These are phyloP conservation scores for Debaryomyces tyrocola DNA, from an alignment of 805 yeast species.

Conservation along the genomic window DNA sequence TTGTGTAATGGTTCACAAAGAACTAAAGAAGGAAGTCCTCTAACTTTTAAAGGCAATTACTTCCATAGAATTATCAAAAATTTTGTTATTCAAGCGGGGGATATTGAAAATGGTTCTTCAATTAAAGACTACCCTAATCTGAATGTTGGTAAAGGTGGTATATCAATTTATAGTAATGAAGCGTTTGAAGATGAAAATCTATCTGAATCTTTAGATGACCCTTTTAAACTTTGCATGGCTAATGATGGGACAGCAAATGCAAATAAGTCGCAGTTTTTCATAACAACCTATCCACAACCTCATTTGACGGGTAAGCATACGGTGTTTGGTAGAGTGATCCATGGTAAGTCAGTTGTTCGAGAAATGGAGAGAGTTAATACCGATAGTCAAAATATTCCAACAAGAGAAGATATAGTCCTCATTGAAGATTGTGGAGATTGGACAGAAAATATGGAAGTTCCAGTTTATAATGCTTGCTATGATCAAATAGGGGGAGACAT, in stretches of 20 bases:
- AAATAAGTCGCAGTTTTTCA: constrained; percentile 70
- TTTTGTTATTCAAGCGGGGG: constrained; percentile 74
- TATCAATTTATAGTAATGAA: constrained; percentile 16
- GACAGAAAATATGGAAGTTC: constrained; percentile 51
- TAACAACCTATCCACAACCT: constrained; percentile 65
- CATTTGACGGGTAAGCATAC: constrained; percentile 78
- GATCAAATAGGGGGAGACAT: constrained; percentile 64
- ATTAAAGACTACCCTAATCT: constrained; percentile 20
- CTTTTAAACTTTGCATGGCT: constrained; percentile 64
- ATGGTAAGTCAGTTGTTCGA: constrained; percentile 69
- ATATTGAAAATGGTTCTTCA: constrained; percentile 39
- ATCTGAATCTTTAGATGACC: constrained; percentile 39
- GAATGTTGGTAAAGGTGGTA: constrained; percentile 37
- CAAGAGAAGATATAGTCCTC: constrained; percentile 40
- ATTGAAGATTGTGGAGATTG: constrained; percentile 66
- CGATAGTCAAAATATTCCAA: constrained; percentile 42
- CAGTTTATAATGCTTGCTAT: constrained; percentile 63
- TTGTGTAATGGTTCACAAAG: constrained; percentile 38
- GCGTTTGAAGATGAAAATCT: constrained; percentile 60
- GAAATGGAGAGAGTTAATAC: constrained; percentile 54
- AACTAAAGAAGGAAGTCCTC: constrained; percentile 12
- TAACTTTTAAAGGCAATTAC: constrained; percentile 42
- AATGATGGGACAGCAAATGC: constrained; percentile 49
- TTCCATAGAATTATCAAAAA: constrained; percentile 68
- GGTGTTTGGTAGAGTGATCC: constrained; percentile 69